Evolutionary conservation across 2,329 filamentous ascomycete genomes (phyloP).

Genomic region (Rasamsonia emersonii): DNA sequence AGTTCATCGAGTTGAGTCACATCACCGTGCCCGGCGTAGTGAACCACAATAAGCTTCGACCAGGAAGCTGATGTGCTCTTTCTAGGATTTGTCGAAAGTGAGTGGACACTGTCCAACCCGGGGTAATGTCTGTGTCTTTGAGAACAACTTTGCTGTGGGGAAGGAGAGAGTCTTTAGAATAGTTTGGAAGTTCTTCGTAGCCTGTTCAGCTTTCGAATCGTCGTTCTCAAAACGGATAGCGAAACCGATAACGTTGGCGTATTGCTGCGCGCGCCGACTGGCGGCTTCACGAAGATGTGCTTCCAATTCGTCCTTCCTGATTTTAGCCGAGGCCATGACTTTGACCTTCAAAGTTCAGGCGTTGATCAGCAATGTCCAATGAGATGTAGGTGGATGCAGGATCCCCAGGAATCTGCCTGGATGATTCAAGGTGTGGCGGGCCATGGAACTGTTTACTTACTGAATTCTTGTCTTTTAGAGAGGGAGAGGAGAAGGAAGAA

Average conservation of each 20-base stretch:
- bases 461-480: no score
- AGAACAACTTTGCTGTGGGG: background rate
- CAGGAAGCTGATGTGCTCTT: background rate
- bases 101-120: background rate
- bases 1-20: background rate
- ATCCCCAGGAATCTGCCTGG: no score
- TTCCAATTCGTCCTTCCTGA: background rate
- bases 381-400: no score
- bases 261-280: background rate
- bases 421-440: no score
- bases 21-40: background rate
- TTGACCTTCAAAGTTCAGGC: no score
- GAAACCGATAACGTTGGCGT: background rate
- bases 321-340: no score
- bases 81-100: background rate
- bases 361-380: no score
- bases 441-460: no score
- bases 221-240: background rate
- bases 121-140: background rate
- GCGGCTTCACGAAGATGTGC: background rate
- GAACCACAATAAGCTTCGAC: background rate
- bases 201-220: background rate
- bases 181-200: background rate
- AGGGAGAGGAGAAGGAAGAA: no score
- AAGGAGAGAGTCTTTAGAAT: background rate